Conservation (phyloP, 2,329 filamentous ascomycete species). For the Hymenoscyphus fraxineus region DNA sequence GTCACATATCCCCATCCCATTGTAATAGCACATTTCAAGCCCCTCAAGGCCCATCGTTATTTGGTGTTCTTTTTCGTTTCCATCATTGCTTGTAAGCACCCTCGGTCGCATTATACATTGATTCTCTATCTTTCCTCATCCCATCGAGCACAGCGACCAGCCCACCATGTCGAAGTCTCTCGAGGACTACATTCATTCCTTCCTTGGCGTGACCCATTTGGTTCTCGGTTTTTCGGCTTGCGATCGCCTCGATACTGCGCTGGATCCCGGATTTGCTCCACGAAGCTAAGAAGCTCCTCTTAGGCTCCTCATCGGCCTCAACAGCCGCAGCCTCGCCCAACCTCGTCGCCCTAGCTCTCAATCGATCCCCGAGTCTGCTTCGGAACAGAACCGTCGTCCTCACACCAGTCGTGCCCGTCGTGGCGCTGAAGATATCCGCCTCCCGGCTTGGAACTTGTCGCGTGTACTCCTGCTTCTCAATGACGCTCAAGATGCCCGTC, state of each 20-base stretch:
- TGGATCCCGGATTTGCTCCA: slow-evolving; percentile 72
- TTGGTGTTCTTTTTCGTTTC: slow-evolving; percentile 9
- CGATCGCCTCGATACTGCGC: slow-evolving; percentile 74
- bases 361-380: slow-evolving; percentile 65
- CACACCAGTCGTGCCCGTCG: slow-evolving; percentile 55
- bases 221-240: slow-evolving; percentile 71
- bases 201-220: slow-evolving; percentile 77
- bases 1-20: slow-evolving; percentile 8
- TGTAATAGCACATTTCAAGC: slow-evolving; percentile 9
- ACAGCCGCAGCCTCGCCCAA: slow-evolving; percentile 38
- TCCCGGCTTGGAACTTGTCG: slow-evolving; percentile 24
- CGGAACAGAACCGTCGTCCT: slow-evolving; percentile 71
- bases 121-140: slow-evolving; percentile 57
- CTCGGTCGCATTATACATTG: slow-evolving; percentile 19
- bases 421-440: slow-evolving; percentile 28
- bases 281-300: slow-evolving; percentile 48
- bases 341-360: slow-evolving; percentile 36
- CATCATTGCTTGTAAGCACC: slow-evolving; percentile 11
- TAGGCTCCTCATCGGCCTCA: slow-evolving; percentile 43
- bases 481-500: slow-evolving; percentile 72
- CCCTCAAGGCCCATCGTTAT: slow-evolving; percentile 8
- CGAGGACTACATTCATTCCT: slow-evolving; percentile 78
- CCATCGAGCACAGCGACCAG: slow-evolving; percentile 67
- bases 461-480: slow-evolving; percentile 70
- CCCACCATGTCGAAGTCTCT: slow-evolving; percentile 63